These are phyloP conservation scores for Golovinomyces cichoracearum DNA, from an alignment of 2,329 filamentous ascomycete species.

Conservation along the genomic window DNA sequence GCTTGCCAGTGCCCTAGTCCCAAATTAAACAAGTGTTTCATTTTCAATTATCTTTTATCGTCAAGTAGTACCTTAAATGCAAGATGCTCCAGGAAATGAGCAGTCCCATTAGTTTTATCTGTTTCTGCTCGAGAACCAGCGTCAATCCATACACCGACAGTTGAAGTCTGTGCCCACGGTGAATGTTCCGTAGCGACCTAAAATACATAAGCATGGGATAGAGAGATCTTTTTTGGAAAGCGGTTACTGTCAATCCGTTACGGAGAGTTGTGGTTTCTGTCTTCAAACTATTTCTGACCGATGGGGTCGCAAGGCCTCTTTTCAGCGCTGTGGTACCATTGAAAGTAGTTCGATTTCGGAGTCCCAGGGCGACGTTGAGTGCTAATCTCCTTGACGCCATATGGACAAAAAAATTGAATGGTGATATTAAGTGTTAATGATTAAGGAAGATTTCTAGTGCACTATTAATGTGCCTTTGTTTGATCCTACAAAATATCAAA, in stretches of 20 bases:
- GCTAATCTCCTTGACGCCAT: conserved; percentile 97
- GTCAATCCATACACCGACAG: conserved; percentile 97
- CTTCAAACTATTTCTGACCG: conserved; percentile 40
- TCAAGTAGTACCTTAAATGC: conserved; percentile 67
- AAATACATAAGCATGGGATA: conserved; percentile 13
- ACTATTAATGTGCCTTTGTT: too few relatives aligned
- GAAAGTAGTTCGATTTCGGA: conserved; percentile 68
- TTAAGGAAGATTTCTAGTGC: too few relatives aligned
- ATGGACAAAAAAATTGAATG: not conserved
- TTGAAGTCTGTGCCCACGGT: conserved; percentile 93
- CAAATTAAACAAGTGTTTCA: not conserved
- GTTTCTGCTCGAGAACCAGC: conserved; percentile 95
- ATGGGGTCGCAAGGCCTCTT: conserved; percentile 74
- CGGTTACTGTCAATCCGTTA: conserved; percentile 76
- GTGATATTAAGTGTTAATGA: too few relatives aligned
- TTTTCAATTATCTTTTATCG: conserved; percentile 4
- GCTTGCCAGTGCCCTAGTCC: conserved; percentile 60
- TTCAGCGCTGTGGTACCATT: conserved; percentile 51
- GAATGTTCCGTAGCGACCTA: conserved; percentile 96
- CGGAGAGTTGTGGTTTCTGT: conserved; percentile 89
- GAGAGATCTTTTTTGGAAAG: not conserved
- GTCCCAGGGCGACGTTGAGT: conserved; percentile 72
- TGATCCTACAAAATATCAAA: too few relatives aligned
- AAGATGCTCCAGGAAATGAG: conserved; percentile 97
- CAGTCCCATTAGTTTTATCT: conserved; percentile 93